Percentiles rank a stretch among this genome's conserved stretches.
phyloP scores from a whole-genome alignment of 306 rosid genomes.

The Lagenaria siceraria region DNA sequence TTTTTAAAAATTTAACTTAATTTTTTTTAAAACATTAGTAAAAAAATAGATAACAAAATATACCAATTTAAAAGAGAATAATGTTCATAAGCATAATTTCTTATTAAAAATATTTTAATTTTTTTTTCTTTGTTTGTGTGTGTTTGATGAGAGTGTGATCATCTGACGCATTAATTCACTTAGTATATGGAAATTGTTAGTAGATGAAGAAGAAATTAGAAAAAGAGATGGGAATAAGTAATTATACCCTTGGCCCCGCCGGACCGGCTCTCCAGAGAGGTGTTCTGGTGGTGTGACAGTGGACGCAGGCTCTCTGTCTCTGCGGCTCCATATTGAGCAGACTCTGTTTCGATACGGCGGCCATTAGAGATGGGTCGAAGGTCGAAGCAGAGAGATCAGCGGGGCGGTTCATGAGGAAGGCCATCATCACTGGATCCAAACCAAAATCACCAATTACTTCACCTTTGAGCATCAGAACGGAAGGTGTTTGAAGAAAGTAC shows the following conservation, averaged over 20 bases:
- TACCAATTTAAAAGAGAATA: too few relatives aligned
- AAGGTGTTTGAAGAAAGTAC: neutral
- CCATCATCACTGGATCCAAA: neutral
- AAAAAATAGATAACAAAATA: too few relatives aligned
- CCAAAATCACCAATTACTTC: neutral
- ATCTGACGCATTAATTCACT: too few relatives aligned
- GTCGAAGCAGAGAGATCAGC: neutral
- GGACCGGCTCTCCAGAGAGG: conserved; percentile 37
- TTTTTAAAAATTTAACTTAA: too few relatives aligned
- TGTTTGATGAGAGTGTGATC: too few relatives aligned
- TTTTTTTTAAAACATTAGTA: too few relatives aligned
- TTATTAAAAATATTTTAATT: too few relatives aligned
- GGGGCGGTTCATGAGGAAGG: neutral
- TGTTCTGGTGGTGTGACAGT: conserved; percentile 24
- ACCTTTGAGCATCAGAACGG: neutral
- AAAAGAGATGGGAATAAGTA: neutral
- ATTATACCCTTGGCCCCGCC: conserved; percentile 21
- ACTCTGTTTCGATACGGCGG: neutral
- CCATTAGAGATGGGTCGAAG: neutral
- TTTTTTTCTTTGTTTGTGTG: too few relatives aligned
- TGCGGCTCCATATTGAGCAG: neutral
- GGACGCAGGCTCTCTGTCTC: conserved; percentile 16
- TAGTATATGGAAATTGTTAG: neutral
- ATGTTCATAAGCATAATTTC: too few relatives aligned
- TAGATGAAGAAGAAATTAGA: neutral